phyloP scores from a whole-genome alignment of 345 rosid genomes.

The Acer yangbiense region DNA sequence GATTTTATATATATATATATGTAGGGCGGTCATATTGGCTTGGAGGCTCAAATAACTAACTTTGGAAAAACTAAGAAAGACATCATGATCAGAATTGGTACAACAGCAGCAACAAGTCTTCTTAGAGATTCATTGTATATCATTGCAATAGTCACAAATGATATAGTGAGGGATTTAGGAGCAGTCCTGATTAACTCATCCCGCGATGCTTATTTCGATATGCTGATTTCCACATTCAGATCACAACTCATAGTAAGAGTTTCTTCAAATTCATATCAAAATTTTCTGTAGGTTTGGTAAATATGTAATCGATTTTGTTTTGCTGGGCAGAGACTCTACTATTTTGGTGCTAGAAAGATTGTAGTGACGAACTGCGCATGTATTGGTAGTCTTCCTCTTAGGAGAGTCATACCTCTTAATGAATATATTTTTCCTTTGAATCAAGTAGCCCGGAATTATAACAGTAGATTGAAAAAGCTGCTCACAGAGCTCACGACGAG shows the following conservation, averaged over 20 bases:
- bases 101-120: neutral
- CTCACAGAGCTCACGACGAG: conserved; percentile 16
- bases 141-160: conserved; percentile 20
- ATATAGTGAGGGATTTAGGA: neutral
- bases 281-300: neutral
- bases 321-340: conserved; percentile 25
- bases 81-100: conserved; percentile 29
- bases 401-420: neutral
- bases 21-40: conserved; percentile 12
- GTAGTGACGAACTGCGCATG: conserved; percentile 10
- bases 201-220: neutral
- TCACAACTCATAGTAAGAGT: conserved; percentile 22
- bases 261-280: neutral
- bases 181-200: neutral
- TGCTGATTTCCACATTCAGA: neutral
- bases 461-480: conserved; percentile 11
- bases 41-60: conserved; percentile 32
- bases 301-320: neutral
- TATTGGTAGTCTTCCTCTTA: conserved; percentile 15
- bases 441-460: neutral
- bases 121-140: conserved; percentile 16
- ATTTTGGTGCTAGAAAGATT: conserved; percentile 26
- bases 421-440: neutral
- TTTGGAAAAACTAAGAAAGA: conserved; percentile 41
- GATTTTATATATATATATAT: no score